Base-by-base conservation (phyloP, 2,329 filamentous ascomycete species). In the Canariomyces notabilis region DNA sequence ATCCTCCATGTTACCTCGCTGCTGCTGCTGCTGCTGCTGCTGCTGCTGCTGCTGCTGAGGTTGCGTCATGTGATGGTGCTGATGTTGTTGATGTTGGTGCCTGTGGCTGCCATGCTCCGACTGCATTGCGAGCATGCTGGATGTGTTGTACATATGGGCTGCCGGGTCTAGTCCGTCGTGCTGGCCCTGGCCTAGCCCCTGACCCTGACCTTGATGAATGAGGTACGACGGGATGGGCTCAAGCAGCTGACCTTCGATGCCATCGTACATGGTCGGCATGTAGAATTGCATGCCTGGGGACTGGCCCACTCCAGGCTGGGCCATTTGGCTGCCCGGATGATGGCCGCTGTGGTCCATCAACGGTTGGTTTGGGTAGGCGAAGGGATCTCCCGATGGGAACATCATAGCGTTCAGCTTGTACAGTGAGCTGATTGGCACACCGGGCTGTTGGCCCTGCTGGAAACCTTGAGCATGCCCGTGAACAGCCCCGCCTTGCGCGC, bases 331-430 rank as follows among this genome's bases (percentile, higher is more conserved):
- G 16, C 46, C 34, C n/a, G 37, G 39, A 11, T 62, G 63, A 6
- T 64, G 62, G 40, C 59, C 57, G 59, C 67, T 61, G 41, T 58
- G 54, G 34, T 57, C 55, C 38, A 59, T 45, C 23, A 57, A 23
- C 7, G 61, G 55, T 34, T 58, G 85, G 58, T 84, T 88, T 0
- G 85, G 86, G 58, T 91, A 93, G 0, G 83, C 84, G 52, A 91
- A 85, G 0, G 87, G 85, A 57, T 91, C 86, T 26, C 79, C 76
- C 0, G 85, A 84, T 1, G 85, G 83, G 59, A 91, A 91, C 83
- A 91, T 89, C 68, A 90, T 80, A 3, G 82, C 80, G 48, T 83
- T 83, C 6, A 90, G 74, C 60, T 87, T 85, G 53, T 85, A 78
- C 14, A 89, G 69, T 4, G 70, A 67, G 56, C 70, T 77, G 37